Conservation (phyloP, 495 filamentous ascomycete genomes). For the Cercophora samala region DNA sequence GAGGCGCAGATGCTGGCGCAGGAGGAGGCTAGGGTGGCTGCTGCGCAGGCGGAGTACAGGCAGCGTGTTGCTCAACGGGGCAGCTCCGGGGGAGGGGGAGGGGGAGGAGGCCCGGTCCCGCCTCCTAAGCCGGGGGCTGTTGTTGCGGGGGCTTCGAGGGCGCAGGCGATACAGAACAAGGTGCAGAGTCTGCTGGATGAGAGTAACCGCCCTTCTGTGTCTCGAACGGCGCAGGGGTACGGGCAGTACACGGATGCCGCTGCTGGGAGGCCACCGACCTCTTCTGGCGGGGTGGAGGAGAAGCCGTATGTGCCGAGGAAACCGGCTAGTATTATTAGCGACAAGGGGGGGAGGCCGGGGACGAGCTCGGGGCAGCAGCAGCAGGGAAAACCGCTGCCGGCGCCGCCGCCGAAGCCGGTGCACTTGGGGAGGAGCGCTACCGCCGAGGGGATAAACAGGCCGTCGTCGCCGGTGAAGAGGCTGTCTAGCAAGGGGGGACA, state of each 20-base stretch:
- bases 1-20: conserved; percentile 79
- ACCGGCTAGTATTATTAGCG: conserved; percentile 22
- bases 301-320: conserved; percentile 34
- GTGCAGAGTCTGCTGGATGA: conserved; percentile 86
- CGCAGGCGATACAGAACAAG: conserved; percentile 82
- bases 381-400: conserved; percentile 28
- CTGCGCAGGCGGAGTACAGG: conserved; percentile 87
- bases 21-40: conserved; percentile 90
- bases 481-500: conserved; percentile 1
- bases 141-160: conserved; percentile 60
- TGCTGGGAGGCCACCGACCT: conserved; percentile 19
- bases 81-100: conserved; percentile 29
- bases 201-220: conserved; percentile 56
- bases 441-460: conserved; percentile 21
- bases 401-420: conserved; percentile 50
- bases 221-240: conserved; percentile 83
- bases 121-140: conserved; percentile 53
- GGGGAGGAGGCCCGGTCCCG: conserved; percentile 30
- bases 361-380: background rate
- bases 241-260: conserved; percentile 69
- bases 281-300: conserved; percentile 13
- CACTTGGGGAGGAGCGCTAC: conserved; percentile 50
- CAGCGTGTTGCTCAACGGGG: conserved; percentile 66
- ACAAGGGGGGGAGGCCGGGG: conserved; percentile 8
- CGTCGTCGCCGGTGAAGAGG: conserved; percentile 39